Percentiles rank a stretch among this genome's conserved stretches.
Conservation (phyloP, 148 eudicot species). For the Vaccinium corymbosum region DNA sequence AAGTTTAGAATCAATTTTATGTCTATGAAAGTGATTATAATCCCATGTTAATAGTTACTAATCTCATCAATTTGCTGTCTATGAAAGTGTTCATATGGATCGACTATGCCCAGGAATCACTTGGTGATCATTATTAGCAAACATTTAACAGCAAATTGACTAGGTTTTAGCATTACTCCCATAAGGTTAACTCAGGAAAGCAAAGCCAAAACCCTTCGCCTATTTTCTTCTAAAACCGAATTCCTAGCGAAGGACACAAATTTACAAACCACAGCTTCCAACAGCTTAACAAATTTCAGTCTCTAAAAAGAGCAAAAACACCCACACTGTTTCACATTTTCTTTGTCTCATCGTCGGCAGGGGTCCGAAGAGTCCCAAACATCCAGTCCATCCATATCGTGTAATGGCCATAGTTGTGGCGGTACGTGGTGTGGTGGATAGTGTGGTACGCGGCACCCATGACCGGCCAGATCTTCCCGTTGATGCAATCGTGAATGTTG, state of each 20-base stretch:
- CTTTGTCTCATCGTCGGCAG: slow-evolving; percentile 49
- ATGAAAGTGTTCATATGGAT: too few relatives aligned
- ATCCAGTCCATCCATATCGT: slow-evolving; percentile 94
- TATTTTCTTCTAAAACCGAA: neutral
- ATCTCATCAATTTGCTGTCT: too few relatives aligned
- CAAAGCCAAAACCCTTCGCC: too few relatives aligned
- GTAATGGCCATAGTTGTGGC: slow-evolving; percentile 88
- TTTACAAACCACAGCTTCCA: neutral
- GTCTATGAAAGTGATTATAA: too few relatives aligned
- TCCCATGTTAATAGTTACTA: too few relatives aligned
- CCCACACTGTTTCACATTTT: slow-evolving; percentile 24
- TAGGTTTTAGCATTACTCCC: too few relatives aligned
- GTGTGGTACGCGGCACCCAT: slow-evolving; percentile 99
- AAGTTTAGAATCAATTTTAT: too few relatives aligned
- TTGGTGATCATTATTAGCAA: too few relatives aligned
- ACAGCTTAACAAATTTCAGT: neutral
- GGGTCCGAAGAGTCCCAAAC: slow-evolving; percentile 78
- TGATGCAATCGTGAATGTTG: slow-evolving; percentile 84
- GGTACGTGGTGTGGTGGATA: slow-evolving; percentile 86
- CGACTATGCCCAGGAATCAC: too few relatives aligned
- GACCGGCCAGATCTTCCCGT: slow-evolving; percentile 81
- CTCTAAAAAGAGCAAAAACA: neutral
- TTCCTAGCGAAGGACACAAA: too few relatives aligned
- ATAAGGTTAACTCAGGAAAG: too few relatives aligned
- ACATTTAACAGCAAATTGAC: too few relatives aligned